Conservation (phyloP, 2,329 filamentous ascomycete genomes). For the Stenocarpella maydis region DNA sequence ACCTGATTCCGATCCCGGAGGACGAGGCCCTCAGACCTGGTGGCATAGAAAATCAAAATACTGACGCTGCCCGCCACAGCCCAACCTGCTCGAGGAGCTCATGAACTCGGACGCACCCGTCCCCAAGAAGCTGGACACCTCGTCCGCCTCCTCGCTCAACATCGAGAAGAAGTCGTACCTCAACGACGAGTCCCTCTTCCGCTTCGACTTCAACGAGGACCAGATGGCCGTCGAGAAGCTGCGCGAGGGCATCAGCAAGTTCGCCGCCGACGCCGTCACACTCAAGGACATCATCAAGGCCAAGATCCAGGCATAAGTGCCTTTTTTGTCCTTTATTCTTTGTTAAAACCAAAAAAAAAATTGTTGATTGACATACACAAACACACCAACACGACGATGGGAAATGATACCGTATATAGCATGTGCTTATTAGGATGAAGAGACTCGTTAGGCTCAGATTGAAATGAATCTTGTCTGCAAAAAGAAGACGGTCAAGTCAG, state of each 20-base stretch:
- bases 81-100: slow-evolving; percentile 92
- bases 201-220: slow-evolving; percentile 99
- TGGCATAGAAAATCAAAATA: too few relatives aligned
- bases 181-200: slow-evolving; percentile 87
- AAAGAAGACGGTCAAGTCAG: not conserved
- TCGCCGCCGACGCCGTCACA: slow-evolving; percentile 92
- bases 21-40: too few relatives aligned
- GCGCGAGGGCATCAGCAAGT: slow-evolving; percentile 99
- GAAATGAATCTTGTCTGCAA: slow-evolving; percentile 9
- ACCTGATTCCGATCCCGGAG: not conserved
- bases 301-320: slow-evolving; percentile 71
- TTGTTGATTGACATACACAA: slow-evolving; percentile 8
- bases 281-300: slow-evolving; percentile 90
- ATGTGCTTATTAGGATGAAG: slow-evolving; percentile 2
- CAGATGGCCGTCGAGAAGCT: slow-evolving; percentile 99
- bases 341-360: not conserved
- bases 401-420: slow-evolving; percentile 32
- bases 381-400: slow-evolving; percentile 9
- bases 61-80: slow-evolving; percentile 56
- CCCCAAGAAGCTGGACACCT: slow-evolving; percentile 89
- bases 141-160: slow-evolving; percentile 70
- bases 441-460: not conserved
- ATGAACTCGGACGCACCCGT: slow-evolving; percentile 83
- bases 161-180: slow-evolving; percentile 92
- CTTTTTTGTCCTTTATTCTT: not conserved